These are phyloP conservation scores for Gnomoniopsis sp. DNA, from an alignment of 2,329 filamentous ascomycete genomes.

Conservation along the genomic window DNA sequence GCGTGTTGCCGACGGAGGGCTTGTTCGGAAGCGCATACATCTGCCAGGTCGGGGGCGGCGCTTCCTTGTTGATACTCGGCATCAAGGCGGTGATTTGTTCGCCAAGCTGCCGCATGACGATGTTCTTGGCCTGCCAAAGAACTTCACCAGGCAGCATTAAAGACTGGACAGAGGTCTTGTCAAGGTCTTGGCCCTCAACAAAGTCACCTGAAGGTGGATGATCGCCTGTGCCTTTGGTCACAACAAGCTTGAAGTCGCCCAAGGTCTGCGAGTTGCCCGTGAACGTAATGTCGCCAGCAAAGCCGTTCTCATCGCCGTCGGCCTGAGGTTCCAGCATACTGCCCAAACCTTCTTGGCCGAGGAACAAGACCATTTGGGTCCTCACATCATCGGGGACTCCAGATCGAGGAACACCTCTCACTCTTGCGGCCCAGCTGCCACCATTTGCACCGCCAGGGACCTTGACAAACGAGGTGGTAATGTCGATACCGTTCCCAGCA, in stretches of 20 bases:
- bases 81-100: conserved; percentile 47
- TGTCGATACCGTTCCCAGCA: conserved; percentile 79
- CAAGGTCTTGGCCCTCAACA: conserved; percentile 65
- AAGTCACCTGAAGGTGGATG: conserved; percentile 60
- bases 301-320: conserved; percentile 44
- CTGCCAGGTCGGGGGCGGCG: conserved; percentile 76
- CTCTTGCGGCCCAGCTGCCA: conserved; percentile 86
- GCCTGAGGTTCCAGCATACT: conserved; percentile 58
- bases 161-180: conserved; percentile 73
- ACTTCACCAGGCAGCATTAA: conserved; percentile 62
- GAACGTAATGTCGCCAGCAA: conserved; percentile 62
- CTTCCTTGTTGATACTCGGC: conserved; percentile 38
- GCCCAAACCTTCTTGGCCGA: conserved; percentile 70
- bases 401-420: conserved; percentile 75
- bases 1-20: conserved; percentile 72
- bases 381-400: conserved; percentile 66
- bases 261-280: conserved; percentile 68
- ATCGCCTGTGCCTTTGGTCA: conserved; percentile 67
- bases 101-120: conserved; percentile 53
- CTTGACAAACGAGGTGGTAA: conserved; percentile 93
- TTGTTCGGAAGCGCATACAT: conserved; percentile 74
- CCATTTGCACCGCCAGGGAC: conserved; percentile 80
- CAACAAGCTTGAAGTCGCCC: conserved; percentile 73
- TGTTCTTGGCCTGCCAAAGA: conserved; percentile 77
- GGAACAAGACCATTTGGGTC: conserved; percentile 78